Base-by-base conservation (phyloP, 441 rosid species). In the Omphalea diandra region DNA sequence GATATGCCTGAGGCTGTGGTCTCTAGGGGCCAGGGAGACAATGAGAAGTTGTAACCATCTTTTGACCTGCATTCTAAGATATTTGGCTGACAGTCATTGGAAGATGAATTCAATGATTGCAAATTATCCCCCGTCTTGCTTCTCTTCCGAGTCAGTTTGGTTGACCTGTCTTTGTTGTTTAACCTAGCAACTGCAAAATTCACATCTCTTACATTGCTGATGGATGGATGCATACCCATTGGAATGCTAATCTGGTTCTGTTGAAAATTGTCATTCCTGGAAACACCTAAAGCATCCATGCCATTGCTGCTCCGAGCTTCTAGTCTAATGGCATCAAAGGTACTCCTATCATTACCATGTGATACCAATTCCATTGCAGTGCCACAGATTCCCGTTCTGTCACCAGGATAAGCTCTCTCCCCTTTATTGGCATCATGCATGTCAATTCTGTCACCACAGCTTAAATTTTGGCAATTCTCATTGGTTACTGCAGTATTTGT, bases 21-120 rank as follows among this genome's bases (percentile, higher is more conserved):
- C 38, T 55, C 69, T 36, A 27, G 63, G 29, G 74, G 65, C 70
- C 70, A 29, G 5, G 64, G 52, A 66, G 77, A 47, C 41, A 52
- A 47, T 47, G 71, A 40, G 12, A 58, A 38, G 31, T 54, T 60
- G 52, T n/a, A 5, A 33, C 26, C 33, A 32, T 44, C 62, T 47
- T 50, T 44, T 60, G 47, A 57, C 35, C 53, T 73, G 43, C 20
- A 49, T 38, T 68, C 71, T 11, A 31, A 49, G 17, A 66, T 20
- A 32, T 70, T 67, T 60, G 72, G 43, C 43, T 36, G 65, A 43
- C 17, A 5, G 2, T 26, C 40, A 47, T 70, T 33, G 15, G 33
- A 69, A 58, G 32, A 56, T 20, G 56, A 56, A 68, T 29, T 55
- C 36, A 17, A 24, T 27, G 17, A 9, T 9, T 0, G 36, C 18